Conservation (phyloP, 805 yeast genomes). For the Priceomyces carsonii region DNA sequence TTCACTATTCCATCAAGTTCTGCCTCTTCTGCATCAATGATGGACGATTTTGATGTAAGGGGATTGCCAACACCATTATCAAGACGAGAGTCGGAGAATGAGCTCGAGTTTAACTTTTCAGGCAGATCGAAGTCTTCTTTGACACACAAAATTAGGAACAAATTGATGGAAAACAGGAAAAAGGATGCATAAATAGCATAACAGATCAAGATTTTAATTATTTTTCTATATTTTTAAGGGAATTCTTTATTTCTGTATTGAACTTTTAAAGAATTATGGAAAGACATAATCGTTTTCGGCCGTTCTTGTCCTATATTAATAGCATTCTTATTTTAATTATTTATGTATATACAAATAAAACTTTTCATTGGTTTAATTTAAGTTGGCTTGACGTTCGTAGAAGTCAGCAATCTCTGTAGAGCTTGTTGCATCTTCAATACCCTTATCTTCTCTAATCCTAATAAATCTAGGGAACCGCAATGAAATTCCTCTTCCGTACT, state of each 20-base stretch:
- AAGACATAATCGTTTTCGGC: too few relatives aligned
- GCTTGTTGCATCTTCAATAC: constrained; percentile 81
- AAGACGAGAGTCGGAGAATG: constrained; percentile 21
- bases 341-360: background rate
- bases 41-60: constrained; percentile 28
- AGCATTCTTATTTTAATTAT: background rate
- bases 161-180: constrained; percentile 37
- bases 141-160: constrained; percentile 34
- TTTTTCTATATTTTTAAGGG: too few relatives aligned
- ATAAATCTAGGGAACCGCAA: constrained; percentile 86
- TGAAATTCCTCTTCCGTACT: constrained; percentile 80
- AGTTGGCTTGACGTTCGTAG: constrained; percentile 67
- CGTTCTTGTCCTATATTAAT: background rate
- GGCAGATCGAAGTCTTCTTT: constrained; percentile 16
- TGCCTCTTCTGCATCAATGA: constrained; percentile 31
- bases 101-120: constrained; percentile 36
- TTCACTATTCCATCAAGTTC: constrained; percentile 22
- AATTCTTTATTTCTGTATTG: too few relatives aligned
- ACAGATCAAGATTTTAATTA: too few relatives aligned
- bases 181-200: too few relatives aligned
- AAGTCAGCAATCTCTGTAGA: constrained; percentile 83
- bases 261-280: too few relatives aligned
- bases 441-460: constrained; percentile 82
- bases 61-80: constrained; percentile 14
- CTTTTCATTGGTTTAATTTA: constrained; percentile 14